Conservation (phyloP, 257 asterid genomes). For the Solanum stenotomum region DNA sequence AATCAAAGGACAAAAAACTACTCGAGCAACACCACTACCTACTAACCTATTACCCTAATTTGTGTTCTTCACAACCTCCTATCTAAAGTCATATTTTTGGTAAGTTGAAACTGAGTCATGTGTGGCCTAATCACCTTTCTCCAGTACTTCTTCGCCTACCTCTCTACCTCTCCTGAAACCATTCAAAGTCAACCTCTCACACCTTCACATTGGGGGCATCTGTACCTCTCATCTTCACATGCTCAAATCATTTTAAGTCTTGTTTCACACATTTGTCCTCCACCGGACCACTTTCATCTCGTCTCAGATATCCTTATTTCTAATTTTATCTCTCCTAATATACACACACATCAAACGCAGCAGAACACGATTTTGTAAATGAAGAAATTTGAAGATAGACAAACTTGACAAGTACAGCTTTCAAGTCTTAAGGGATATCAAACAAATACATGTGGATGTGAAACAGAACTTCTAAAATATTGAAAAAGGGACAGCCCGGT, state of each 20-base stretch:
- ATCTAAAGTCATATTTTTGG: accelerated
- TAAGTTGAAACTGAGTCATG: neutral
- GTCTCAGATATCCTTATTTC: neutral
- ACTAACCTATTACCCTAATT: accelerated
- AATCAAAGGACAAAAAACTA: neutral
- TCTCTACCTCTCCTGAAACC: too few species aligned
- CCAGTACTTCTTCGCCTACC: too few species aligned
- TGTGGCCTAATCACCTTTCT: neutral
- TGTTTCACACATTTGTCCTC: neutral
- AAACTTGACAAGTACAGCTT: neutral
- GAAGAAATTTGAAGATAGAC: neutral
- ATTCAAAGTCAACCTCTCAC: neutral
- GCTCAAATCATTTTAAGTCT: neutral
- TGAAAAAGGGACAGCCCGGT: neutral
- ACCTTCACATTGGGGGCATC: neutral
- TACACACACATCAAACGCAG: neutral
- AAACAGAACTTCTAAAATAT: neutral
- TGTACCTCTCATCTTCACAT: neutral
- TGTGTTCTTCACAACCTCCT: neutral
- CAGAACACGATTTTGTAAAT: neutral
- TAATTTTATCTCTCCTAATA: neutral
- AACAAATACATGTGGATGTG: neutral
- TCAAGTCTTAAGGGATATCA: neutral
- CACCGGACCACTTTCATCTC: neutral
- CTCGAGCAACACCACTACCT: accelerated